Evolutionary conservation across 768 basidiomycete species (phyloP), one percentile per base, ranked within the genome.

Genomic region (Leccinum longicurvipes): DNA sequence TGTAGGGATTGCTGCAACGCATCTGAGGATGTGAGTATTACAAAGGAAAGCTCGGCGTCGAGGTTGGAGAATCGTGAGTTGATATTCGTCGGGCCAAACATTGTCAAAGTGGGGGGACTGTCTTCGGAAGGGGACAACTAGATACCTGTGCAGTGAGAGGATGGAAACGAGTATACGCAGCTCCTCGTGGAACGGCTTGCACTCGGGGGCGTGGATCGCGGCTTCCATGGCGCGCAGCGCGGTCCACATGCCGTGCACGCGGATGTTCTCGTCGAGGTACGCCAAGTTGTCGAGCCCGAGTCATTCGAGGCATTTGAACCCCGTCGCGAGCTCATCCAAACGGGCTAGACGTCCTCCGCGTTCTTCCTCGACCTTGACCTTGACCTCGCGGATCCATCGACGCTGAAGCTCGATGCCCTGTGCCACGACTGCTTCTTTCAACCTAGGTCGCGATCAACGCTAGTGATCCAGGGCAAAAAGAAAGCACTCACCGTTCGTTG

Each of bases 351-450:
- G 89, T 12, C 94, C 94, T 15, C 93, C 93, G 44, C 97, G 93
- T 72, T 99, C 97, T 67, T 93, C 84, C 73, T 99, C 96, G 54
- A 99, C 95, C 60, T 87, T 89, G 49, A 94, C 81, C 76, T 98
- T 97, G 78, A 98, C 86, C 56, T 98, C 93, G 29, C 92, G 86
- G 41, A 99, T 90, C 95, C 96, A 98, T 52, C 92, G 83, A 49
- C 94, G 86, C 69, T 98, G 97, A 21, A 98, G 84, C 73, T 98
- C 97, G 65, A 99, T 93, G 17, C 95, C 97, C 71, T 98, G 95
- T 3, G 94, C 89, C 50, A 98, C 81, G 51, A 98, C 92, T 70
- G 96, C 94, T 69, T 96, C 92, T 70, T 88, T 91, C 56, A 99
- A 79, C 41, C 94, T 97, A 64, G 21, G 39, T 23, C 1, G 12